Evolutionary conservation across 2,329 filamentous ascomycete genomes (phyloP), one percentile per base, ranked within the genome.

Genomic region (Fusarium sp.): DNA sequence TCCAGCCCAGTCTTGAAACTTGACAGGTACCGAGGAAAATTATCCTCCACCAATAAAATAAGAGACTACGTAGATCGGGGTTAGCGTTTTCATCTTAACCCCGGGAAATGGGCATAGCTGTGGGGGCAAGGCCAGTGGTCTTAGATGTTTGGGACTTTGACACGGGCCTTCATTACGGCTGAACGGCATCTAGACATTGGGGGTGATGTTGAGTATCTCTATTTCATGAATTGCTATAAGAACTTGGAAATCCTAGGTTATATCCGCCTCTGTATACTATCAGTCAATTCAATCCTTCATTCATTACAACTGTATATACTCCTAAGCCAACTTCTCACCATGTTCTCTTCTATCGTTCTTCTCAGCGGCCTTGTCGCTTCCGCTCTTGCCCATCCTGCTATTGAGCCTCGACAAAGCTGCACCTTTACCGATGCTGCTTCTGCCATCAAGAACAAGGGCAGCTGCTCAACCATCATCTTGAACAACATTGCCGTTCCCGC

Each of bases 401-500:
- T 72, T 30, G 66, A 73, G 45, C 48, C 68, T 37, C 75, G 71
- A 18, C 73, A 67, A 8, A 62, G 70, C 62, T 90, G 88, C 78
- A 88, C 86, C 16, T 88, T 90, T 75, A 87, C 82, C 45, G 81
- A 83, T 54, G 83, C 85, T 54, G 80, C 82, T 7, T 72, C 80
- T 6, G 85, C 84, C 46, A 83, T 79, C 64, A 80, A 81, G 63
- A 80, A 81, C 72, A 87, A 87, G 77, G 81, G 81, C 16, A 63
- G 70, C 66, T 90, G 88, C 78, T 80, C 86, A 13, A 83, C 80
- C 51, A 88, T 90, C 64, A 77, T 83, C 21, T 79, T 90, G 21
- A 82, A 81, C 62, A 81, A 82, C 68, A 82, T 90, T 47, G 78
- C 78, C 20, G 88, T 90, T 16, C 88, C 88, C 5, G 83, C 87